Conservation (phyloP, 345 rosid species). For the Raphanus raphanistrum region DNA sequence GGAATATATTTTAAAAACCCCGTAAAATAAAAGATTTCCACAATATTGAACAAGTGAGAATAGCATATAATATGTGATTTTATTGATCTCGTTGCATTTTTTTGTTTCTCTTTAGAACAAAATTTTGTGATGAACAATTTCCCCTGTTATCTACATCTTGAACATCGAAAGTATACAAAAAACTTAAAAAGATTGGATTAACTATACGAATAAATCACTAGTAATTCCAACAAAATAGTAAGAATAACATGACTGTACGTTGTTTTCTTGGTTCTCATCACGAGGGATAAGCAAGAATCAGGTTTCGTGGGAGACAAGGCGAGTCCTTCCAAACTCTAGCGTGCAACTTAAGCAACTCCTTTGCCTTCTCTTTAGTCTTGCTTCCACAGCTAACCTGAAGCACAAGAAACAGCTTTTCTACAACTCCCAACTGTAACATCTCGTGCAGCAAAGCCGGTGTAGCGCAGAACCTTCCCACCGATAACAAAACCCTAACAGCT, state of each 20-base stretch:
- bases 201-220: conserved; percentile 9
- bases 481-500: conserved; percentile 60
- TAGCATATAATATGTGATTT: conserved; percentile 8
- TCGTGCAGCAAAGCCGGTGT: conserved; percentile 53
- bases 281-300: conserved; percentile 47
- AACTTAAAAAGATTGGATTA: conserved; percentile 2
- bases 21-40: neutral
- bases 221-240: neutral
- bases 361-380: conserved; percentile 59
- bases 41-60: conserved; percentile 14
- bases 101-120: neutral
- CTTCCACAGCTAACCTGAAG: conserved; percentile 52
- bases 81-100: conserved; percentile 12
- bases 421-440: conserved; percentile 74
- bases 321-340: conserved; percentile 65
- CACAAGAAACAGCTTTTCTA: conserved; percentile 64
- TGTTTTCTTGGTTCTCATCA: conserved; percentile 22
- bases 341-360: conserved; percentile 63
- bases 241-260: conserved; percentile 4
- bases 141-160: conserved; percentile 23
- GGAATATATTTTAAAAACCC: neutral
- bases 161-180: conserved; percentile 16
- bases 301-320: conserved; percentile 48
- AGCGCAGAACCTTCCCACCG: conserved; percentile 61
- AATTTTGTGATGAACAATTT: conserved; percentile 14